phyloP scores from a whole-genome alignment of 2,329 filamentous ascomycete genomes.

The Bipolaris oryzae region DNA sequence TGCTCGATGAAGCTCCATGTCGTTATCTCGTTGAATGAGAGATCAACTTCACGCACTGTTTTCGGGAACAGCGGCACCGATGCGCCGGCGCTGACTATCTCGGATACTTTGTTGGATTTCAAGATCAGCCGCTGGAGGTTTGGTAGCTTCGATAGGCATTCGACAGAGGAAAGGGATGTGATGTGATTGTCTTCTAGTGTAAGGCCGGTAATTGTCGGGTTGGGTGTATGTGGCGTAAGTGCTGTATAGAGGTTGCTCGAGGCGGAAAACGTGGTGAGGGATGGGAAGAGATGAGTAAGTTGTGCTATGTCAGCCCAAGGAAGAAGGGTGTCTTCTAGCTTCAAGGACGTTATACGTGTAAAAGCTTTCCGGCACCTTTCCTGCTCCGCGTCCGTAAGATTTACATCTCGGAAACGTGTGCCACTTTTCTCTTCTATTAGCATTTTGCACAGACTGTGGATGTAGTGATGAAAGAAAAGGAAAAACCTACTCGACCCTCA shows the following conservation, averaged over 20 bases:
- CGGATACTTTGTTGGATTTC: slow-evolving; percentile 74
- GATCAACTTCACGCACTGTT: slow-evolving; percentile 50
- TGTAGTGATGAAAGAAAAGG: not conserved
- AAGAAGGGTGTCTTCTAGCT: slow-evolving; percentile 57
- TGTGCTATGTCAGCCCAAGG: slow-evolving; percentile 47
- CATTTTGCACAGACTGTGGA: slow-evolving; percentile 3
- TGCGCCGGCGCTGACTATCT: slow-evolving; percentile 34
- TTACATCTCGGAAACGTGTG: slow-evolving; percentile 66
- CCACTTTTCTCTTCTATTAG: slow-evolving; percentile 59
- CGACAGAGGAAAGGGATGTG: slow-evolving; percentile 62
- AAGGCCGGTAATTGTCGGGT: slow-evolving; percentile 64
- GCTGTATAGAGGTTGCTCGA: slow-evolving; percentile 49
- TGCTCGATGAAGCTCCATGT: slow-evolving; percentile 77
- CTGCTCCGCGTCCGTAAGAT: slow-evolving; percentile 31
- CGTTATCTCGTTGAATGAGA: slow-evolving; percentile 54
- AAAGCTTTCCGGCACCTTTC: slow-evolving; percentile 38
- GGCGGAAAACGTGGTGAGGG: slow-evolving; percentile 59
- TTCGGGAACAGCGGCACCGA: slow-evolving; percentile 33
- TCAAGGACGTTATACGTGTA: slow-evolving; percentile 52
- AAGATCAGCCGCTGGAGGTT: slow-evolving; percentile 61
- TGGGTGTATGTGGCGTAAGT: slow-evolving; percentile 47
- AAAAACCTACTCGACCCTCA: slow-evolving; percentile 72
- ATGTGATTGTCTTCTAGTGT: slow-evolving; percentile 77
- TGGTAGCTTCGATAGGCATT: slow-evolving; percentile 64
- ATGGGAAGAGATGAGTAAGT: slow-evolving; percentile 59